Conservation (phyloP, 441 rosid genomes). For the Bruguiera hainesii region DNA sequence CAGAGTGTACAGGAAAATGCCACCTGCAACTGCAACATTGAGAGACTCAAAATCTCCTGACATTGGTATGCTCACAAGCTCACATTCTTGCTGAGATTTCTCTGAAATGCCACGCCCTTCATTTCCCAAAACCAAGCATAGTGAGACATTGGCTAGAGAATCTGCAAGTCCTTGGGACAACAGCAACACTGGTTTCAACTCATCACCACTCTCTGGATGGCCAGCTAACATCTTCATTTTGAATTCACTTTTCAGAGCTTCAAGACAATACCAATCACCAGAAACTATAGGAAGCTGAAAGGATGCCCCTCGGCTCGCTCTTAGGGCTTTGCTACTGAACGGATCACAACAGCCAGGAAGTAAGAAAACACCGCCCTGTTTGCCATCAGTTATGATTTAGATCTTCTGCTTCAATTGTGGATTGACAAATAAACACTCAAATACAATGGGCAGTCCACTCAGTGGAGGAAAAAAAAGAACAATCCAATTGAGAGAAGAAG, state of each 20-base stretch:
- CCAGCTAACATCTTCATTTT: slow-evolving; percentile 81
- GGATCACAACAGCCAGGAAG: slow-evolving; percentile 98
- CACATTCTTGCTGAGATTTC: slow-evolving; percentile 45
- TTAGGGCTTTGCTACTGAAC: slow-evolving; percentile 74
- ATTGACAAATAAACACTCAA: not conserved
- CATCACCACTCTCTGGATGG: slow-evolving; percentile 50
- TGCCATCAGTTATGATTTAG: slow-evolving; percentile 3
- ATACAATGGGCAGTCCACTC: too few species aligned
- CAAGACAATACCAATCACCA: slow-evolving; percentile 70
- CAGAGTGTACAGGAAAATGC: slow-evolving; percentile 68
- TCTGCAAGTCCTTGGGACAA: slow-evolving; percentile 49
- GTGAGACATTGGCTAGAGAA: slow-evolving; percentile 42
- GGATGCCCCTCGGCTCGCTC: slow-evolving; percentile 92
- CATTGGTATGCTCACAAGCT: slow-evolving; percentile 86
- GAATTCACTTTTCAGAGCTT: slow-evolving; percentile 44
- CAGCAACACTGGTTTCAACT: slow-evolving; percentile 32
- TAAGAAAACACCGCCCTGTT: slow-evolving; percentile 74
- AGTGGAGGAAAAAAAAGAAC: too few species aligned
- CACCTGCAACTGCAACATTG: slow-evolving; percentile 93
- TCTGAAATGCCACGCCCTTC: slow-evolving; percentile 83
- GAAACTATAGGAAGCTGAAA: slow-evolving; percentile 80
- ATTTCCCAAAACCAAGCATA: slow-evolving; percentile 79
- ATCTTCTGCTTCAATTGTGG: not conserved
- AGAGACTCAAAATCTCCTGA: slow-evolving; percentile 77
- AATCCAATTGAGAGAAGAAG: not conserved